A percentile compares a stretch with the other conserved stretches of the same genome.
These are phyloP conservation scores for Didymella pomorum DNA, from an alignment of 2,329 filamentous ascomycete genomes.

Conservation along the genomic window DNA sequence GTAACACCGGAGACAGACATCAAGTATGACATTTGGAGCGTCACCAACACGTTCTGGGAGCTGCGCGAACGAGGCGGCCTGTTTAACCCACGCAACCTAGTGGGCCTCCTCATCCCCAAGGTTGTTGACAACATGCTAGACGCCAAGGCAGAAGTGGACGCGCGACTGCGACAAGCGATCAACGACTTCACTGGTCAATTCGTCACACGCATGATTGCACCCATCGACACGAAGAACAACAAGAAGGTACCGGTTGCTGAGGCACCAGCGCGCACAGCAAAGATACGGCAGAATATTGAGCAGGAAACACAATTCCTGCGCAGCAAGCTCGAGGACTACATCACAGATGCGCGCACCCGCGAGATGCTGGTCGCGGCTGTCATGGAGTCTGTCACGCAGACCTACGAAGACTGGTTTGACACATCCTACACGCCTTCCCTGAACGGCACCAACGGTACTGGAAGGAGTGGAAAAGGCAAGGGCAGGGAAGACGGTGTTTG, in stretches of 20 bases:
- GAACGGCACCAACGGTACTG: slow-evolving; percentile 29
- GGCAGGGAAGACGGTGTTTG: slow-evolving; percentile 71
- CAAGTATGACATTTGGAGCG: slow-evolving; percentile 70
- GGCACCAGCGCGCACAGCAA: slow-evolving; percentile 46
- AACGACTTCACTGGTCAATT: slow-evolving; percentile 71
- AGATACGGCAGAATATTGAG: slow-evolving; percentile 63
- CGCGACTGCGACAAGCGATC: slow-evolving; percentile 67
- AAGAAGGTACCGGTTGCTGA: slow-evolving; percentile 37
- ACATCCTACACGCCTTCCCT: slow-evolving; percentile 51
- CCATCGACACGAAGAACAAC: slow-evolving; percentile 45
- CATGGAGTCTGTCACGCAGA: slow-evolving; percentile 67
- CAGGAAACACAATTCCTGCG: slow-evolving; percentile 66
- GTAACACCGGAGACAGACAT: slow-evolving; percentile 67
- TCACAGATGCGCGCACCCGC: slow-evolving; percentile 69
- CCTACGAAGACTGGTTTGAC: slow-evolving; percentile 71
- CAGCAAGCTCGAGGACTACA: slow-evolving; percentile 66
- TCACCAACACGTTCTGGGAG: slow-evolving; percentile 73
- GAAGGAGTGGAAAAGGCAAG: slow-evolving; percentile 51
- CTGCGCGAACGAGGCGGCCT: slow-evolving; percentile 69
- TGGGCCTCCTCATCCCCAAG: slow-evolving; percentile 68
- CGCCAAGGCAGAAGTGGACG: slow-evolving; percentile 73
- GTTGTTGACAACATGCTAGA: slow-evolving; percentile 77
- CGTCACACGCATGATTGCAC: slow-evolving; percentile 64
- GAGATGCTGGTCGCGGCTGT: slow-evolving; percentile 73
- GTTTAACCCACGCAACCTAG: slow-evolving; percentile 70